Base-by-base conservation (phyloP, 345 rosid genomes). In the Murraya koenigii region DNA sequence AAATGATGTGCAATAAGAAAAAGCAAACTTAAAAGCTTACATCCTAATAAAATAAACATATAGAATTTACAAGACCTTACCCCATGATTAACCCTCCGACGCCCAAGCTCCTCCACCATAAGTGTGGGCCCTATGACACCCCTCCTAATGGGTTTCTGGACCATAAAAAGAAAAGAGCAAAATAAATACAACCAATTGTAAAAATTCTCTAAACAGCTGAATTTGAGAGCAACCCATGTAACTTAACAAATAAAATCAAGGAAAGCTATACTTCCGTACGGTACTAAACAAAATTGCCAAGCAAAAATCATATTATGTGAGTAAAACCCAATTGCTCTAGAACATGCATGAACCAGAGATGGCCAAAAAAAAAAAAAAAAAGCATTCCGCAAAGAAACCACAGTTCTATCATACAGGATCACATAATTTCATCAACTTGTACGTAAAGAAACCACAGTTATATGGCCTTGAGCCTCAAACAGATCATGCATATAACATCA, bases 31-130 rank as follows among this genome's bases (percentile, higher is more conserved):
- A 2, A 58, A 74, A 54, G 60, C 62, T 59, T 39, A 47, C 13
- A 71, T 23, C 39, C 28, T 47, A 15, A 72, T 7, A 74, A 75
- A 39, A 66, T 56, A 36, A 4, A 49, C n/a, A 56, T n/a, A 19
- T 6, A 28, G 8, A 55, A 77, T 26, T 69, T 65, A 52, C 68
- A 72, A 32, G 35, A 67, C 14, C 87, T 78, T 83, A 93, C 99
- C 90, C 91, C 92, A 38, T 62, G 78, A 76, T 84, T 84, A 80
- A 93, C 86, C 83, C 72, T 88, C 67, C 86, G 92, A 68, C 91
- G 94, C 63, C 98, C 99, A 41, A 88, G 83, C 84, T 95, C 98
- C 87, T 92, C 97, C 81, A 95, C 88, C 88, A 86, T 86, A 61
- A 93, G 82, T 36, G 93, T 80, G 13, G 90, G 99, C 70, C 98